These are phyloP conservation scores for Adansonia gregorii DNA, from an alignment of 441 rosid species.

Conservation along the genomic window DNA sequence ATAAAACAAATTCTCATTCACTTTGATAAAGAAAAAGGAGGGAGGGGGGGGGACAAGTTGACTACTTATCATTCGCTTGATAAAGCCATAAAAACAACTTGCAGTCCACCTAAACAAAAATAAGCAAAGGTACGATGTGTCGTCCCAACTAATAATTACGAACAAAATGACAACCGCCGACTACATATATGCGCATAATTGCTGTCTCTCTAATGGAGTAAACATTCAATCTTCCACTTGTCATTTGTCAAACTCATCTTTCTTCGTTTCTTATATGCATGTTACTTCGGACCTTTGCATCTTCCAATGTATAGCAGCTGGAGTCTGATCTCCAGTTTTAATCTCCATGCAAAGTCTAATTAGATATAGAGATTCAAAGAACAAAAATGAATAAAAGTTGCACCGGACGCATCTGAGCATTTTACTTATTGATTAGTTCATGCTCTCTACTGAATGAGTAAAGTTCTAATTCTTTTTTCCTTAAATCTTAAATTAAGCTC, in stretches of 20 bases:
- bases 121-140: neutral
- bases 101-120: neutral
- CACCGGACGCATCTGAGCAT: neutral
- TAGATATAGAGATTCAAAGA: neutral
- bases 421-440: no score
- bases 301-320: neutral
- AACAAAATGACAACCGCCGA: neutral
- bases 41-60: neutral
- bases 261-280: neutral
- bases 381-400: neutral
- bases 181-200: neutral
- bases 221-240: neutral
- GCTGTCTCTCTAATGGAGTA: constrained; percentile 6
- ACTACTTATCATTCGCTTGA: neutral
- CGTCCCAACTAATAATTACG: neutral
- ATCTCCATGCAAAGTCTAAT: neutral
- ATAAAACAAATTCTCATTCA: neutral
- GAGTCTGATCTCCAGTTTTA: neutral
- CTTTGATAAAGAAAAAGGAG: neutral
- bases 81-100: neutral
- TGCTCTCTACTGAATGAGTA: no score
- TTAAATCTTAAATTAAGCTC: no score
- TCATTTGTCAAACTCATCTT: neutral
- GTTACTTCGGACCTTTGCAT: neutral
- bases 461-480: no score